Conservation (phyloP, 1,284 basidiomycete species). For the Amylostereum areolatum region DNA sequence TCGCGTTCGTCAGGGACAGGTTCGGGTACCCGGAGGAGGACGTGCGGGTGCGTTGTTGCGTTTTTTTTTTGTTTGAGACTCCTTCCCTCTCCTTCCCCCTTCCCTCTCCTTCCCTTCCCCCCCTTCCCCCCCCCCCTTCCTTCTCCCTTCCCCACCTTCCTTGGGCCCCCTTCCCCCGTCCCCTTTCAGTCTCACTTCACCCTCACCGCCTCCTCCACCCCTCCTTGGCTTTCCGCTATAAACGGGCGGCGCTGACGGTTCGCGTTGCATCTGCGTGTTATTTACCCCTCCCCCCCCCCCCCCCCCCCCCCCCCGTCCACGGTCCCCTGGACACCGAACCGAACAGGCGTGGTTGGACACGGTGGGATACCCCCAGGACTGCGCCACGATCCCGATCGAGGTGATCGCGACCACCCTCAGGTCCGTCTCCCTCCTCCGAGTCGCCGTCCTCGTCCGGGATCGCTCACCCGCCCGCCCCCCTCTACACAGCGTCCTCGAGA, state of each 20-base stretch:
- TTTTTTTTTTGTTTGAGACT: background rate
- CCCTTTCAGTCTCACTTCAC: too few relatives aligned
- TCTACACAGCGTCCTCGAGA: constrained; percentile 53
- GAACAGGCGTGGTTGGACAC: constrained; percentile 74
- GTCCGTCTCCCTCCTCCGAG: constrained; percentile 36
- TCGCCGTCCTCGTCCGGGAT: background rate
- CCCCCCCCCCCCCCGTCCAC: background rate
- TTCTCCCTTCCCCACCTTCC: too few relatives aligned
- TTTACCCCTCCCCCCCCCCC: too few relatives aligned
- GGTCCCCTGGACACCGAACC: constrained; percentile 11
- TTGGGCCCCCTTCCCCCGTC: too few relatives aligned
- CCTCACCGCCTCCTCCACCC: too few relatives aligned
- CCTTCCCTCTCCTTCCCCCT: too few relatives aligned
- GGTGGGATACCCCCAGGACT: constrained; percentile 69
- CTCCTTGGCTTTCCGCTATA: too few relatives aligned
- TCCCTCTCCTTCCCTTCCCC: too few relatives aligned
- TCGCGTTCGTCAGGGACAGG: constrained; percentile 70
- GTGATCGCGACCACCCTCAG: constrained; percentile 67
- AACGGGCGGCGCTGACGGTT: background rate
- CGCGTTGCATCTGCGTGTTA: too few relatives aligned
- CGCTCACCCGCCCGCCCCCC: constrained; percentile 1
- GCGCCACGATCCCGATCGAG: constrained; percentile 52
- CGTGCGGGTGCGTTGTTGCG: constrained; percentile 47
- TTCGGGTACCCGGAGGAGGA: constrained; percentile 83
- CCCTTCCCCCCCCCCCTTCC: too few relatives aligned